Evolutionary conservation across 306 rosid genomes (phyloP), one percentile per base, ranked within the genome.

Genomic region (Vachellia collinsii): DNA sequence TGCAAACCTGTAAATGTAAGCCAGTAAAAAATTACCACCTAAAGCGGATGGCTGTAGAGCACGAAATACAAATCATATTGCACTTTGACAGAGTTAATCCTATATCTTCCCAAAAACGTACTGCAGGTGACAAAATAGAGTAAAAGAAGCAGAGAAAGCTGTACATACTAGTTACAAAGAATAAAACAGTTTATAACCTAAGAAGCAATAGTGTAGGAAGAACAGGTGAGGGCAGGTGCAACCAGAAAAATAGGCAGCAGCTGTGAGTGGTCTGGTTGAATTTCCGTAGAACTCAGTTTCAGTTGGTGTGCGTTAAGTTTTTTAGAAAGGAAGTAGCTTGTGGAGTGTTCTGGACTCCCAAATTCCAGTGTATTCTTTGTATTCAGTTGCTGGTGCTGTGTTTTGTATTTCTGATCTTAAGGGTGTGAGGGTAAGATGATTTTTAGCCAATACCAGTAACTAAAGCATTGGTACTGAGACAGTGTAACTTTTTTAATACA

Each of bases 1-100:
- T 81, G 90, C 90, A 91, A 83, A 72, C 89, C 96, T 91, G 87
- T 64, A 12, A 62, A 62, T 29, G 41, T 6, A 73, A 81, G 36
- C 69, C 84, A 84, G 59, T 74, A 39, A 77, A 29, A 54, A 80
- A 74, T 42, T 14, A 53, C 59, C 70, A 79, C 72, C n/a, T 56
- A 72, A 80, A 67, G 75, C 10, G 36, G 65, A 78, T 50, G 85
- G 41, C 75, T 51, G 74, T 51, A 65, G 46, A 73, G n/a, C 47
- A 38, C n/a, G 41, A 63, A 17, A 66, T 36, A 83, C 50, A 41
- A 74, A 74, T 46, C 62, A 81, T 64, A 68, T 58, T n/a, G 38
- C 11, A 42, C 41, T 54, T 19, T 3, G 64, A 58, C 9, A 58
- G 13, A 58, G 13, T 58, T 58, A 22, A 20, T 20, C 64, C 4